Percentiles rank a stretch among this genome's conserved stretches.
These are phyloP conservation scores for Talaromyces piceae DNA, from an alignment of 2,329 filamentous ascomycete genomes.

Conservation along the genomic window DNA sequence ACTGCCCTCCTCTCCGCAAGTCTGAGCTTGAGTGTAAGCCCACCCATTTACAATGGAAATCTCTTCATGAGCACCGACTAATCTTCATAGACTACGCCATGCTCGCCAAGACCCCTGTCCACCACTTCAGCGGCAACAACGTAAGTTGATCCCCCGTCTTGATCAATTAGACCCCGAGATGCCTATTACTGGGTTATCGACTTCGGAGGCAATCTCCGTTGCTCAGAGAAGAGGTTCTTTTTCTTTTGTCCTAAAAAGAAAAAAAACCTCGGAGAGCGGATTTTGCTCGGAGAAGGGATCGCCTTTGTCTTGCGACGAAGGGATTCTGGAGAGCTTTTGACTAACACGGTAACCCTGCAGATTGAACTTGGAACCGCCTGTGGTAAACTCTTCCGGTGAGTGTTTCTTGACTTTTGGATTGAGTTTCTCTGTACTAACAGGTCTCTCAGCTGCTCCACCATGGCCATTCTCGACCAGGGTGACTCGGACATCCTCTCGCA, in stretches of 20 bases:
- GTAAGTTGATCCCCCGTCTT: slow-evolving; percentile 55
- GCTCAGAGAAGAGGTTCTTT: slow-evolving; percentile 13
- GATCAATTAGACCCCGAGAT: slow-evolving; percentile 9
- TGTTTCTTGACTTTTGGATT: neutral
- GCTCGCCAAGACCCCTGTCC: slow-evolving; percentile 83
- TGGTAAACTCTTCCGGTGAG: slow-evolving; percentile 86
- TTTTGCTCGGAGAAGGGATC: slow-evolving; percentile 14
- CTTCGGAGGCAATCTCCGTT: slow-evolving; percentile 15
- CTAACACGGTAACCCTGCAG: slow-evolving; percentile 56
- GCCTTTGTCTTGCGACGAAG: slow-evolving; percentile 7
- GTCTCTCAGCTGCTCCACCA: slow-evolving; percentile 65
- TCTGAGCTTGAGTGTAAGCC: slow-evolving; percentile 79
- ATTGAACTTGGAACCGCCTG: slow-evolving; percentile 97
- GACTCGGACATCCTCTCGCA: slow-evolving; percentile 83
- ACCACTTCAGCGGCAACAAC: slow-evolving; percentile 98
- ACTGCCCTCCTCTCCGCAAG: slow-evolving; percentile 97
- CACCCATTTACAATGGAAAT: neutral
- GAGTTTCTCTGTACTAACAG: neutral
- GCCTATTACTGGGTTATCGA: slow-evolving; percentile 2
- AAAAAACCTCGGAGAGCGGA: slow-evolving; percentile 13
- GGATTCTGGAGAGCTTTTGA: slow-evolving; percentile 13
- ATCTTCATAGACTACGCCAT: slow-evolving; percentile 8
- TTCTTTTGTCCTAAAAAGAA: slow-evolving; percentile 21
- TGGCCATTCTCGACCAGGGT: slow-evolving; percentile 94
- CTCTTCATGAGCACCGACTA: neutral